These are phyloP conservation scores for Clavispora santaluciae DNA, from an alignment of 805 yeast species.

Conservation along the genomic window DNA sequence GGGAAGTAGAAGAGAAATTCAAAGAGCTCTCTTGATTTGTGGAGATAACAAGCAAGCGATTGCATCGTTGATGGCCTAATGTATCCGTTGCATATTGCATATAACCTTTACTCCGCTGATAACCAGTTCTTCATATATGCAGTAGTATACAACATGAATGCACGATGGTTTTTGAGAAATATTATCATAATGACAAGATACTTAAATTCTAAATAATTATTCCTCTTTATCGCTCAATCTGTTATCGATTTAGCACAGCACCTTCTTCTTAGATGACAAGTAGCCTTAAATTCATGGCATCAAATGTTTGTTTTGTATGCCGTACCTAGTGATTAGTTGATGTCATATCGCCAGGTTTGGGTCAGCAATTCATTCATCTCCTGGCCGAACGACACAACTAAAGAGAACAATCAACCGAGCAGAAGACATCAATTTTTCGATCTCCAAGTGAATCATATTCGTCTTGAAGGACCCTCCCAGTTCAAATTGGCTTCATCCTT, in stretches of 20 bases:
- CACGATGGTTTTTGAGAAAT: too few relatives aligned
- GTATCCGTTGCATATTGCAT: too few relatives aligned
- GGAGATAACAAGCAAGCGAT: slow-evolving; percentile 35
- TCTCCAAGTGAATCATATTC: background rate
- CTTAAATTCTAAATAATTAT: too few relatives aligned
- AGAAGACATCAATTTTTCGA: background rate
- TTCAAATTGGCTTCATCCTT: background rate
- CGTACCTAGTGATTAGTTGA: background rate
- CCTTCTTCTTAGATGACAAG: too few relatives aligned
- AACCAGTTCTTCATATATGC: too few relatives aligned
- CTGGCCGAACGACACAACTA: background rate
- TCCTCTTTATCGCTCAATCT: too few relatives aligned
- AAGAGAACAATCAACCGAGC: background rate
- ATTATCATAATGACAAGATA: too few relatives aligned
- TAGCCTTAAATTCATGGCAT: background rate
- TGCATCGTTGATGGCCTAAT: background rate
- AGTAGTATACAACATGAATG: too few relatives aligned
- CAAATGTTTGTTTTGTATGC: background rate
- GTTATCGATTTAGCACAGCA: too few relatives aligned
- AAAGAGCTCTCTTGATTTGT: slow-evolving; percentile 61
- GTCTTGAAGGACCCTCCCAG: background rate
- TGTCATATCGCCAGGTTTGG: background rate
- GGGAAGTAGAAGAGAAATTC: slow-evolving; percentile 50
- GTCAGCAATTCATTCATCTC: background rate
- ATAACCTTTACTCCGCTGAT: too few relatives aligned